Conservation (phyloP, 2,329 filamentous ascomycete genomes). For the Pyrenochaeta sp. region DNA sequence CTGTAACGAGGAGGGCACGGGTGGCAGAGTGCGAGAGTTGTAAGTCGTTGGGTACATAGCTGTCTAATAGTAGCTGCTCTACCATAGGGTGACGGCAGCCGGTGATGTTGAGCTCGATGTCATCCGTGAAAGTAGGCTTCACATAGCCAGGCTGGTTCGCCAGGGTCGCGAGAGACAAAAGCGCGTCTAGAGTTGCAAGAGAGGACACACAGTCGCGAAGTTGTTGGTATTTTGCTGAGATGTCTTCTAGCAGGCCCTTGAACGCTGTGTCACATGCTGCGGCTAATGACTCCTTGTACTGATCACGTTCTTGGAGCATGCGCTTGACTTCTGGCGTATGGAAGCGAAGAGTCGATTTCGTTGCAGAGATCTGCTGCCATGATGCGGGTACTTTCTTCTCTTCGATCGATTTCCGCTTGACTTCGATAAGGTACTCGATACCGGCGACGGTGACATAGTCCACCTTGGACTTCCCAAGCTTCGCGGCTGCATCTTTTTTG, state of each 20-base stretch:
- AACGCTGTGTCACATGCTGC: slow-evolving; percentile 92
- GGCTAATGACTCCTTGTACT: slow-evolving; percentile 91
- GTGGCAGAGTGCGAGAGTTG: slow-evolving; percentile 65
- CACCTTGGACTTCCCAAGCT: slow-evolving; percentile 75
- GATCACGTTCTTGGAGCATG: slow-evolving; percentile 86
- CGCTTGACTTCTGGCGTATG: slow-evolving; percentile 90
- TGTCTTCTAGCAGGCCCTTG: slow-evolving; percentile 71
- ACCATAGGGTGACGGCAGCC: slow-evolving; percentile 94
- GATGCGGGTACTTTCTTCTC: slow-evolving; percentile 90
- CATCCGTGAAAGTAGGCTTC: slow-evolving; percentile 74
- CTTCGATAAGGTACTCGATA: slow-evolving; percentile 94
- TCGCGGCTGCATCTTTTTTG: slow-evolving; percentile 73
- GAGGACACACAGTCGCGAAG: slow-evolving; percentile 88
- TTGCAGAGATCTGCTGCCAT: slow-evolving; percentile 94
- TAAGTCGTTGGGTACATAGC: slow-evolving; percentile 92
- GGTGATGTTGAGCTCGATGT: slow-evolving; percentile 73
- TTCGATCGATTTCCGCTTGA: slow-evolving; percentile 73
- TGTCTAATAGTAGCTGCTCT: slow-evolving; percentile 83
- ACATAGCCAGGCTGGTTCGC: slow-evolving; percentile 87
- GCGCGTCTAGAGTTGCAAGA: slow-evolving; percentile 86
- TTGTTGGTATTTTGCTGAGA: slow-evolving; percentile 85
- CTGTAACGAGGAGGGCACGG: slow-evolving; percentile 86
- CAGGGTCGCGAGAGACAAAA: slow-evolving; percentile 84
- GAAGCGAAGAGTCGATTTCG: slow-evolving; percentile 90
- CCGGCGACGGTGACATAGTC: slow-evolving; percentile 85